Evolutionary conservation across 2,329 filamentous ascomycete species (phyloP).

Genomic region (Furcasterigmium sp.): DNA sequence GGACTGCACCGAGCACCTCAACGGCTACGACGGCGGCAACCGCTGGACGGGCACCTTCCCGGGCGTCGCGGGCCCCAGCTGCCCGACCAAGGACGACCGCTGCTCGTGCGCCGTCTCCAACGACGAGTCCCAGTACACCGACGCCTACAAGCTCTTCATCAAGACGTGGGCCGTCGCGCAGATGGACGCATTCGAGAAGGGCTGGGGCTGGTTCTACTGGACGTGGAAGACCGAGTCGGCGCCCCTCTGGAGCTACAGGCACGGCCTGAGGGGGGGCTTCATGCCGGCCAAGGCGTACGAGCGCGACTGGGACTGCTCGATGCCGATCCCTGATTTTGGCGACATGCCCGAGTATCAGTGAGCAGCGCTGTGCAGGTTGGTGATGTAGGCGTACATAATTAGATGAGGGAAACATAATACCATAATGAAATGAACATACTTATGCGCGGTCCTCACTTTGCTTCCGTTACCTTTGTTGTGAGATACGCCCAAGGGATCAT

Average conservation of each 20-base stretch:
- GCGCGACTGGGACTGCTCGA: slow-evolving; percentile 42
- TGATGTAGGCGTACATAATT: too few relatives aligned
- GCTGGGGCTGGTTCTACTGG: slow-evolving; percentile 81
- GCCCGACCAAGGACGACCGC: slow-evolving; percentile 42
- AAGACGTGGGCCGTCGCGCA: slow-evolving; percentile 69
- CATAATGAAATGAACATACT: too few relatives aligned
- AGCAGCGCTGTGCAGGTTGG: too few relatives aligned
- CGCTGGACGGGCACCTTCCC: slow-evolving; percentile 69
- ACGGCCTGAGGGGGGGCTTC: slow-evolving; percentile 53
- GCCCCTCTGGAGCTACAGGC: slow-evolving; percentile 70
- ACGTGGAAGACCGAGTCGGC: slow-evolving; percentile 71
- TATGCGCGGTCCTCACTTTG: too few relatives aligned
- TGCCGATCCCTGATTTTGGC: slow-evolving; percentile 20
- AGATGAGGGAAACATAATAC: too few relatives aligned
- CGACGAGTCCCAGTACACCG: slow-evolving; percentile 50
- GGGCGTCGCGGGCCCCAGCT: slow-evolving; percentile 52
- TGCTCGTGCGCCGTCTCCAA: slow-evolving; percentile 62
- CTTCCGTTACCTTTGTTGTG: too few relatives aligned
- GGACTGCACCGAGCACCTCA: slow-evolving; percentile 52
- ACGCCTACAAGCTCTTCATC: slow-evolving; percentile 62
- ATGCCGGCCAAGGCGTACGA: slow-evolving; percentile 55
- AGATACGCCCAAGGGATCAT: too few relatives aligned
- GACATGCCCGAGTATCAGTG: slow-evolving; percentile 18
- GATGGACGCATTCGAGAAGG: slow-evolving; percentile 68
- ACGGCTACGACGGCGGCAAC: slow-evolving; percentile 65